Conservation (phyloP, 1,284 basidiomycete genomes). For the Moniliophthora roreri region DNA sequence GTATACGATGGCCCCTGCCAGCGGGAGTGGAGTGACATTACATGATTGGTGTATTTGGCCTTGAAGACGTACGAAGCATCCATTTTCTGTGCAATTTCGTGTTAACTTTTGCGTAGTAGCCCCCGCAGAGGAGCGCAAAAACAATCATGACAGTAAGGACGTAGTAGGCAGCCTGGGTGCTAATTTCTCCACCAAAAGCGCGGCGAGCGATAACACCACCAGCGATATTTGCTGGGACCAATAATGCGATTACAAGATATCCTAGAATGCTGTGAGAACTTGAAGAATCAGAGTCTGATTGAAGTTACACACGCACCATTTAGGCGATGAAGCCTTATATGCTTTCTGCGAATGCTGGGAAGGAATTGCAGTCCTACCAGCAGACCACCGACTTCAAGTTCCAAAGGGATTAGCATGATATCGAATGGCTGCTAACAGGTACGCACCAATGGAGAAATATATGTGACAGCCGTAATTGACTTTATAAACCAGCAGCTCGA, state of each 20-base stretch:
- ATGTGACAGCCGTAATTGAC: neutral
- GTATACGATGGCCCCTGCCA: constrained; percentile 22
- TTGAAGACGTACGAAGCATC: constrained; percentile 26
- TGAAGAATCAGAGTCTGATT: neutral
- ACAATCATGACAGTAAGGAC: constrained; percentile 21
- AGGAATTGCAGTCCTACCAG: constrained; percentile 24
- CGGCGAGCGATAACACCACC: constrained; percentile 22
- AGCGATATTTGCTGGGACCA: constrained; percentile 22
- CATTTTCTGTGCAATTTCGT: constrained; percentile 26
- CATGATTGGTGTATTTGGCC: neutral
- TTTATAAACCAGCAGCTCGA: neutral
- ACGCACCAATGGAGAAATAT: neutral
- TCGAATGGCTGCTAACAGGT: neutral
- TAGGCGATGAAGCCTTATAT: constrained; percentile 3
- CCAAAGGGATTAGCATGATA: neutral
- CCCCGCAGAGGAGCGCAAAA: constrained; percentile 18
- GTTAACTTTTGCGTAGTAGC: constrained; percentile 21
- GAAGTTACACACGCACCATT: neutral
- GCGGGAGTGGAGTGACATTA: neutral
- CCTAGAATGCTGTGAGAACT: neutral
- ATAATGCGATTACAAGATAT: constrained; percentile 15
- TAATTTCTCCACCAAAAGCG: constrained; percentile 26
- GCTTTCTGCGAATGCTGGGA: constrained; percentile 25
- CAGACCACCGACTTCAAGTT: constrained; percentile 23
- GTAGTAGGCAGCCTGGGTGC: constrained; percentile 24